phyloP scores from a whole-genome alignment of 345 rosid species.

The Turnera subulata region DNA sequence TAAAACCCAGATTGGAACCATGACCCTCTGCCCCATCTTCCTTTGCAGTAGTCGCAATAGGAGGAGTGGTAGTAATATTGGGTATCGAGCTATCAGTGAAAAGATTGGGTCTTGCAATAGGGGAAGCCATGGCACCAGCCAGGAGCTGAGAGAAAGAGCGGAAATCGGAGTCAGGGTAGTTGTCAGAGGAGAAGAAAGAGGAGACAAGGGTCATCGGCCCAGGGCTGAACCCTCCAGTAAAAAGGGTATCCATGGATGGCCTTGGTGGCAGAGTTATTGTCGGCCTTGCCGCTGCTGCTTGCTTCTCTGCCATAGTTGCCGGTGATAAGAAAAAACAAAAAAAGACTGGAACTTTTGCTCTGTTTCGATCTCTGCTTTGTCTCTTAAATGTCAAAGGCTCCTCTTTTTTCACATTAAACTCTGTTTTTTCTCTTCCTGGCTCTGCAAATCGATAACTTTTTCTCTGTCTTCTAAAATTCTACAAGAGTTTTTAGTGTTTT shows the following conservation, averaged over 20 bases:
- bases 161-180: slow-evolving; percentile 43
- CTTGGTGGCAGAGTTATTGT: slow-evolving; percentile 72
- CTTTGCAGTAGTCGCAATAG: not conserved
- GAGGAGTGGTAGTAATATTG: not conserved
- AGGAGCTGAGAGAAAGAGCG: slow-evolving; percentile 87
- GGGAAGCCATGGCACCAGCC: slow-evolving; percentile 85
- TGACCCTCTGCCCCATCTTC: slow-evolving; percentile 33
- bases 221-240: slow-evolving; percentile 63
- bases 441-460: not conserved
- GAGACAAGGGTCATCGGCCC: slow-evolving; percentile 92
- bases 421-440: no score
- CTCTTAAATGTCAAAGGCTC: not conserved
- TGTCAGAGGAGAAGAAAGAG: slow-evolving; percentile 60
- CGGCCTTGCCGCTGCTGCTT: slow-evolving; percentile 42
- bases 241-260: slow-evolving; percentile 44
- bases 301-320: slow-evolving; percentile 46
- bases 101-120: slow-evolving; percentile 31
- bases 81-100: slow-evolving; percentile 9
- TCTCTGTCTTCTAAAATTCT: not conserved
- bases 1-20: slow-evolving; percentile 36
- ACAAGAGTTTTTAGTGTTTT: no score
- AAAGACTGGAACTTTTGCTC: not conserved
- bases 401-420: no score
- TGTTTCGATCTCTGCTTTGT: not conserved
- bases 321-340: not conserved